These are phyloP conservation scores for Lycium ferocissimum DNA, from an alignment of 257 asterid genomes.

Conservation along the genomic window DNA sequence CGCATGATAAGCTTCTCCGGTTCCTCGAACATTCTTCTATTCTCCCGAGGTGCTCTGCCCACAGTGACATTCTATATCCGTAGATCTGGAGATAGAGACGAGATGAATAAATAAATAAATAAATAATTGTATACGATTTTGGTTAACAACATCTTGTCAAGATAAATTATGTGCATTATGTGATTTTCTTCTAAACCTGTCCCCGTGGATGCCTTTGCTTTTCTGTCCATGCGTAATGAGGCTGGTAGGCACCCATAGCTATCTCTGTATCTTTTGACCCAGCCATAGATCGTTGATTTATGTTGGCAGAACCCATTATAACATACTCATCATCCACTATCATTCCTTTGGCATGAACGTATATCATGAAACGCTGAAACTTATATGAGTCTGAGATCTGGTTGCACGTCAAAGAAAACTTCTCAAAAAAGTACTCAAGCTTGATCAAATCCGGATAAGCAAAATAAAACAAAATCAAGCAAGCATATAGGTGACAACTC, in stretches of 20 bases:
- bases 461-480: constrained; percentile 2
- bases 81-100: constrained; percentile 56
- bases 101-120: not conserved
- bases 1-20: constrained; percentile 75
- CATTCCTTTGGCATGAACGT: constrained; percentile 97
- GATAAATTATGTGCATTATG: constrained; percentile 23
- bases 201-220: constrained; percentile 70
- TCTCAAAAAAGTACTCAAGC: not conserved
- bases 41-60: constrained; percentile 89
- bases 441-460: not conserved
- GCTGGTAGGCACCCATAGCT: constrained; percentile 96
- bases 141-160: not conserved
- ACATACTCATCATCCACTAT: constrained; percentile 89
- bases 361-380: constrained; percentile 84
- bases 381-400: constrained; percentile 75
- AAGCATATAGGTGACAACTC: constrained; percentile 4
- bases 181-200: constrained; percentile 59
- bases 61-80: constrained; percentile 86
- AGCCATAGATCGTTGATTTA: constrained; percentile 93
- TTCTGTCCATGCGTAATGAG: constrained; percentile 65
- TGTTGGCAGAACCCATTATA: constrained; percentile 87
- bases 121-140: not conserved
- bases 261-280: constrained; percentile 93
- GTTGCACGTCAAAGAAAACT: constrained; percentile 20
- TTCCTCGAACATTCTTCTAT: constrained; percentile 53